These are phyloP conservation scores for Neurospora sp. DNA, from an alignment of 495 filamentous ascomycete species.

Conservation along the genomic window DNA sequence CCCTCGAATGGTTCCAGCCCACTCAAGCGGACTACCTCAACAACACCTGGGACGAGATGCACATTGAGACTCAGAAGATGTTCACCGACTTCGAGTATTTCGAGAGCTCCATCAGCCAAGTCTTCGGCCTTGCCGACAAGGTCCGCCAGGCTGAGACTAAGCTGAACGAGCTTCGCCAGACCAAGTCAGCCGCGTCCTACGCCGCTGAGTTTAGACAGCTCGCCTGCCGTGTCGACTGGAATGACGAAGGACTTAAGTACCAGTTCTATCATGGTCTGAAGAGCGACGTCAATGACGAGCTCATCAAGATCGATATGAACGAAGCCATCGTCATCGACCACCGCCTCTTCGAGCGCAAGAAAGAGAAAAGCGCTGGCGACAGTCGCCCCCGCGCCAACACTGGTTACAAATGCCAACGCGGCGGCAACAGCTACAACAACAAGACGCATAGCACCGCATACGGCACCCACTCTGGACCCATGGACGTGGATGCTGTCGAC, in stretches of 20 bases:
- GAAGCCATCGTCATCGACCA: not conserved
- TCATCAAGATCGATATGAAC: not conserved
- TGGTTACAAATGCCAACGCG: not conserved
- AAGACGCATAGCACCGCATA: not conserved
- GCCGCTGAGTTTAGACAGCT: not conserved
- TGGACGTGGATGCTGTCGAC: not conserved
- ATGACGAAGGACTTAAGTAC: not conserved
- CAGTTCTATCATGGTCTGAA: not conserved
- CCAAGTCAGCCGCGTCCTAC: not conserved
- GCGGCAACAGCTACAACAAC: not conserved
- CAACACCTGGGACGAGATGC: no score
- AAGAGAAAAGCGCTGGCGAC: not conserved
- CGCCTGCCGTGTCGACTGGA: not conserved
- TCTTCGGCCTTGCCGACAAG: not conserved
- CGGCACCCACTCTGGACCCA: rapidly evolving
- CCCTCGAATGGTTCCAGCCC: no score
- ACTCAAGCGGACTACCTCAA: no score
- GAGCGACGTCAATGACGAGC: not conserved
- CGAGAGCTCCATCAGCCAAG: not conserved
- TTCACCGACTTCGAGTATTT: not conserved
- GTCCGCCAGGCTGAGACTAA: not conserved
- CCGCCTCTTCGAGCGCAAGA: not conserved
- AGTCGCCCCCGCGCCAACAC: not conserved
- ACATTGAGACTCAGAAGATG: not conserved
- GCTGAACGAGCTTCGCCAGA: not conserved